Base-by-base conservation (phyloP, 148 eudicot genomes). In the Rhododendron kiyosumense region DNA sequence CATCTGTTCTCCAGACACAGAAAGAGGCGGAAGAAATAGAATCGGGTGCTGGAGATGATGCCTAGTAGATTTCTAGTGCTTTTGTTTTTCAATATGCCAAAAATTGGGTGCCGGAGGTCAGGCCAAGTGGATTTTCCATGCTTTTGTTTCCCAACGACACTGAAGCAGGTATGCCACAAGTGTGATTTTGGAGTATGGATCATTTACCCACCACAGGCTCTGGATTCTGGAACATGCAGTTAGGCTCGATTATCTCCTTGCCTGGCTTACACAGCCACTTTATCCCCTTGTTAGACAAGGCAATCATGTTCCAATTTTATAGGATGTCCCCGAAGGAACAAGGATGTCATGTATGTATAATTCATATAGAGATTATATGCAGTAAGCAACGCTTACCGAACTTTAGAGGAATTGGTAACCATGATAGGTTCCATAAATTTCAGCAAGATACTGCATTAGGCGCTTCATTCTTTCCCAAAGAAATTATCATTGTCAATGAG, bases 1-100 rank as follows among this genome's bases (percentile, higher is more conserved):
- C 98, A 41, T 83, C 92, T 54, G 84, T 85, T 81, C 93, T 94
- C 52, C 87, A 36, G 61, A 87, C 88, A 8, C 63, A 24, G 79
- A 86, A 91, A 85, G 93, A 92, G 32, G 80, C 82, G 28, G 38
- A 74, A 59, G 67, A 51, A 86, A 79, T 18, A 43, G 38, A 13
- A 76, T 36, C 6, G 46, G 17, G 73, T 54, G 81, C 22, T 76
- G 69, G 49, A 30, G 86, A 76, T 52, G 24, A 76, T 76, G 86
- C 20, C n/a, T 7, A 52, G 71, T 76, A 76, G n/a, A 36, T 28
- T 71, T 76, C 49, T 52, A 18, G 32, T 32, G 81, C 61, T 45
- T 30, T 30, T 69, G 65, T 20, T 5, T 38, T 13, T 13, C 65
- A 34, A 57, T 54, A 13, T 5, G 14, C 45, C 10, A 1, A 30